Percentiles rank a stretch among this genome's conserved stretches.
phyloP scores from a whole-genome alignment of 352 stramenopile genomes.

The Thraustochytrium sp. region DNA sequence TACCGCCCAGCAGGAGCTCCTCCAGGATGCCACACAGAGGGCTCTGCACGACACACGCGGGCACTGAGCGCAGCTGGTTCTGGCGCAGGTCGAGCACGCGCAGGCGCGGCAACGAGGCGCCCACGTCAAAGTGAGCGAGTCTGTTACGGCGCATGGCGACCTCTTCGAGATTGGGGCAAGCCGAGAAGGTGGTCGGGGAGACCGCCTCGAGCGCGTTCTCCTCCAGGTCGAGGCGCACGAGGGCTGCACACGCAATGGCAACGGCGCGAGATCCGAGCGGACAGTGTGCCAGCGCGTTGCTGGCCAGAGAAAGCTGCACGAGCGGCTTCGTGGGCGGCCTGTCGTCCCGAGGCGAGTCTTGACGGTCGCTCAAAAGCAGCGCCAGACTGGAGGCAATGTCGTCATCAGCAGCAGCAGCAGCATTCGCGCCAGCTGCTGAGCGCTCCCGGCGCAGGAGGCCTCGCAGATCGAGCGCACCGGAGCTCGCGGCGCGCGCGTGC shows the following conservation, averaged over 20 bases:
- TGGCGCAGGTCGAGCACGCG: constrained; percentile 13
- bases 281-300: background rate
- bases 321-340: background rate
- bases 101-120: background rate
- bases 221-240: background rate
- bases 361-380: too few relatives aligned
- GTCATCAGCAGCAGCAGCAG: too few relatives aligned
- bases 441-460: background rate
- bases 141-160: background rate
- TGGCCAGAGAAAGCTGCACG: background rate
- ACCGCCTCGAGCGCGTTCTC: background rate
- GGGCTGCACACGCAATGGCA: background rate
- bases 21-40: background rate
- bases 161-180: constrained; percentile 5
- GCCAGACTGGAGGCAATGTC: too few relatives aligned
- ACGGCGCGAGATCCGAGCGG: too few relatives aligned
- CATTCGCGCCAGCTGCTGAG: too few relatives aligned
- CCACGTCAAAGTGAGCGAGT: background rate
- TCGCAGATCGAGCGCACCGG: background rate
- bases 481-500: background rate
- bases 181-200: background rate
- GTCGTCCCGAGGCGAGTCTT: too few relatives aligned
- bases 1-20: constrained; percentile 9
- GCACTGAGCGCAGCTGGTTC: background rate
- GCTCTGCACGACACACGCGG: background rate